Percentiles rank a stretch among this genome's conserved stretches.
Conservation (phyloP, 2,329 filamentous ascomycete genomes). For the Gaeumannomyces sp. region DNA sequence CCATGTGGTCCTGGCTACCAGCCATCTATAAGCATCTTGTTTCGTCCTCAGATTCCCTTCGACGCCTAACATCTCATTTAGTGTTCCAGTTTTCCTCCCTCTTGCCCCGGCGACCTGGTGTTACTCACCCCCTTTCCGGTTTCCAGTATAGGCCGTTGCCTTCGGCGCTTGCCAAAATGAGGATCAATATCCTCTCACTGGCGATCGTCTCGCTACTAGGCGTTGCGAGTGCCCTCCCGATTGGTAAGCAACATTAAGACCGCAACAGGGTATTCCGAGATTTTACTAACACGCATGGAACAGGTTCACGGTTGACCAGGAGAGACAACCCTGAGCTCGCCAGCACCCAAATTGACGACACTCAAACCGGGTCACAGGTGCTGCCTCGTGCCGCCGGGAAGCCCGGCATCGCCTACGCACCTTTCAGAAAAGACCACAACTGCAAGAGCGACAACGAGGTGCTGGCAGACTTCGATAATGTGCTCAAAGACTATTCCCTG, state of each 20-base stretch:
- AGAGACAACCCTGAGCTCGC: neutral
- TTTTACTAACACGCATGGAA: neutral
- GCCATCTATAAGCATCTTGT: no score
- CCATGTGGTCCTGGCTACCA: no score
- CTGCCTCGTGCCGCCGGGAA: neutral
- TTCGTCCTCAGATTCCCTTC: no score
- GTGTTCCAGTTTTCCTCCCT: no score
- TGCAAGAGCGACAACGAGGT: slow-evolving; percentile 28
- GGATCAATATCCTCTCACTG: slow-evolving; percentile 2
- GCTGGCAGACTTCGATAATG: slow-evolving; percentile 29
- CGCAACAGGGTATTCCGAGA: neutral
- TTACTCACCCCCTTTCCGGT: neutral
- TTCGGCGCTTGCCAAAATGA: neutral
- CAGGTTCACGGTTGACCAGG: neutral
- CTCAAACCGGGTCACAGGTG: neutral
- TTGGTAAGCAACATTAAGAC: neutral
- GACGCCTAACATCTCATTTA: no score
- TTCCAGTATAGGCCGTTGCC: neutral
- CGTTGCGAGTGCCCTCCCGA: slow-evolving; percentile 4
- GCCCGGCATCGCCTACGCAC: slow-evolving; percentile 4
- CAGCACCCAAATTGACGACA: neutral
- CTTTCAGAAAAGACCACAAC: neutral
- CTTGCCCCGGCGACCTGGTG: no score
- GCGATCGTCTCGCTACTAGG: slow-evolving; percentile 5
- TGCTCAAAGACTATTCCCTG: slow-evolving; percentile 15